Percentiles rank a stretch among this genome's conserved stretches.
Conservation (phyloP, 2,329 filamentous ascomycete species). For the Lomentospora prolificans region DNA sequence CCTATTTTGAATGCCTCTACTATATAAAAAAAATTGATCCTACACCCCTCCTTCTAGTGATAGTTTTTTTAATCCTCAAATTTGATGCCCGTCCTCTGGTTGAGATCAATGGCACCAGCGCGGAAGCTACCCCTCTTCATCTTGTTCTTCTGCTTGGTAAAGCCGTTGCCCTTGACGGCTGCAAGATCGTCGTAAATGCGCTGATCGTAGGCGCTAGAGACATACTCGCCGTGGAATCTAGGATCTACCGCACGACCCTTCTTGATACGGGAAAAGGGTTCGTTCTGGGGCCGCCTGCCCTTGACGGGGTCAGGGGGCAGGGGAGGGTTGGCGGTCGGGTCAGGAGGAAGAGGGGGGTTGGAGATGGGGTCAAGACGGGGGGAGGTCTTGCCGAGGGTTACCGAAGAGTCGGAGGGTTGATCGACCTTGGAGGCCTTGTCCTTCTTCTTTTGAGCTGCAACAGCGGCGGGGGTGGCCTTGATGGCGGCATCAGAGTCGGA, state of each 20-base stretch:
- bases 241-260: constrained; percentile 59
- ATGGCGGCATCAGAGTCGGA: constrained; percentile 15
- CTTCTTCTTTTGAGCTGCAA: constrained; percentile 15
- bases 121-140: constrained; percentile 87
- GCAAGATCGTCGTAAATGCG: constrained; percentile 81
- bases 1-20: too few relatives aligned
- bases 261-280: constrained; percentile 69
- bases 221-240: constrained; percentile 70
- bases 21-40: too few relatives aligned
- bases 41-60: too few relatives aligned
- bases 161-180: constrained; percentile 88
- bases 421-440: constrained; percentile 22
- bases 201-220: constrained; percentile 79
- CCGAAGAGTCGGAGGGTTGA: constrained; percentile 34
- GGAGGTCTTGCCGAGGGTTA: constrained; percentile 43
- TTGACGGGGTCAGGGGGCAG: constrained; percentile 44
- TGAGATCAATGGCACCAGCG: constrained; percentile 78
- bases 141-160: constrained; percentile 99
- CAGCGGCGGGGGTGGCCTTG: constrained; percentile 15
- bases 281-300: constrained; percentile 44
- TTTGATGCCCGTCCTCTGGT: constrained; percentile 76
- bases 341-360: constrained; percentile 23
- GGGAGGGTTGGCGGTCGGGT: constrained; percentile 29
- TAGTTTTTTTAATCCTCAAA: constrained; percentile 64
- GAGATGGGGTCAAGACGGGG: constrained; percentile 32